phyloP scores from a whole-genome alignment of 2,329 filamentous ascomycete species.

The Colletotrichum truncatum region DNA sequence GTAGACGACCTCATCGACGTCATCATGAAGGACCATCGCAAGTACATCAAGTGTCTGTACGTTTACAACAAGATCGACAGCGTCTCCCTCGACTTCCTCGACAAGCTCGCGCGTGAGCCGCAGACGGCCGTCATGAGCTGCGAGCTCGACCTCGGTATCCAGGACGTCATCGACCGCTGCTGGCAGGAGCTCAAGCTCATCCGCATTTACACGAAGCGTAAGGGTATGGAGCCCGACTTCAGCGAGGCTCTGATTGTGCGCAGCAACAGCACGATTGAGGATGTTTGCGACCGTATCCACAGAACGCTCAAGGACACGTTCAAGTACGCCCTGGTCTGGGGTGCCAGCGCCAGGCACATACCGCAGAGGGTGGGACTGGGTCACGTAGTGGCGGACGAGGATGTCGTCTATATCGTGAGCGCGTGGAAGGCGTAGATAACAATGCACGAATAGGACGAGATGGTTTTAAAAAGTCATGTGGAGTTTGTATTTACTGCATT shows the following conservation, averaged over 20 bases:
- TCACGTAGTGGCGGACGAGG: slow-evolving; percentile 79
- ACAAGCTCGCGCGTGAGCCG: slow-evolving; percentile 90
- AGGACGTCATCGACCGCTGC: slow-evolving; percentile 92
- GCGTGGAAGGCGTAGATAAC: slow-evolving; percentile 65
- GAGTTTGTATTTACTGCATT: slow-evolving; percentile 23
- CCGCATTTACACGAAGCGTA: slow-evolving; percentile 95
- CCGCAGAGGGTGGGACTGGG: slow-evolving; percentile 90
- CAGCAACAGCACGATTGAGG: slow-evolving; percentile 87
- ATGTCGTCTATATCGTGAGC: slow-evolving; percentile 74
- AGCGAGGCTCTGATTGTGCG: slow-evolving; percentile 92
- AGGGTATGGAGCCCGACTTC: slow-evolving; percentile 91
- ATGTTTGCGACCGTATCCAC: slow-evolving; percentile 96
- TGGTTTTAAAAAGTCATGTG: slow-evolving; percentile 7
- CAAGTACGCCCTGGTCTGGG: slow-evolving; percentile 99
- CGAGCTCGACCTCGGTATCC: slow-evolving; percentile 91
- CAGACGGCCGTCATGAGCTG: slow-evolving; percentile 98
- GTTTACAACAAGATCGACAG: slow-evolving; percentile 99
- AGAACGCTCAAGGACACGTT: slow-evolving; percentile 96
- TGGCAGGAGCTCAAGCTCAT: slow-evolving; percentile 94
- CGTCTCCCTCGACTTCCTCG: slow-evolving; percentile 91
- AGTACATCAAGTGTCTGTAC: slow-evolving; percentile 95
- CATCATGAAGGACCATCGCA: slow-evolving; percentile 98
- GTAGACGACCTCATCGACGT: slow-evolving; percentile 99
- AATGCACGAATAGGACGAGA: background rate
- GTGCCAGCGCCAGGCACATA: slow-evolving; percentile 92